Evolutionary conservation across 345 rosid species (phyloP).

Genomic region (Ceriops zippeliana): DNA sequence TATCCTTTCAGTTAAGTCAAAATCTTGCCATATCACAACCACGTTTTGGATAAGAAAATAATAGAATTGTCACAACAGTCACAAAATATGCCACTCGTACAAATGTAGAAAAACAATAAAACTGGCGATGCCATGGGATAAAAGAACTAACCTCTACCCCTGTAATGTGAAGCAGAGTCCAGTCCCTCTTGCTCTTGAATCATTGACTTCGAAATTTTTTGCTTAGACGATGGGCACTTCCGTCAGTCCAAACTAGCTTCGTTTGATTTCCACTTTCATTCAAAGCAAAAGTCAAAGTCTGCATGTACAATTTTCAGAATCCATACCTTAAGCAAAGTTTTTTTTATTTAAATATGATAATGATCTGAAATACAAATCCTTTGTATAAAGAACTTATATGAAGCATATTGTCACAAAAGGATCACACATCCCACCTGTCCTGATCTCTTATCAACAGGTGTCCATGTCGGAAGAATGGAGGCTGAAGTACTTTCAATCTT

Average conservation of each 20-base stretch:
- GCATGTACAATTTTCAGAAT: constrained; percentile 15
- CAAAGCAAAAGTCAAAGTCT: constrained; percentile 58
- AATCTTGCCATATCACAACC: background rate
- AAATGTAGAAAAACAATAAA: background rate
- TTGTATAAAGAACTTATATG: too few relatives aligned
- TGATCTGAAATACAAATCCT: too few relatives aligned
- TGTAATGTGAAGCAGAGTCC: background rate
- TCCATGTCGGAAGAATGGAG: constrained; percentile 42
- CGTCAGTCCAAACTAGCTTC: constrained; percentile 70
- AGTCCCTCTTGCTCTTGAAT: background rate
- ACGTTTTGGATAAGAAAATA: background rate
- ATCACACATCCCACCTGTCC: constrained; percentile 47
- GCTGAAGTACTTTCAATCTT: constrained; percentile 34
- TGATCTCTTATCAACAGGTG: constrained; percentile 74
- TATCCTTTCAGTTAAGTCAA: background rate
- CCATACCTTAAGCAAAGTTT: background rate
- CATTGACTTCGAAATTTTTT: constrained; percentile 28
- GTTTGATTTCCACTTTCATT: constrained; percentile 62
- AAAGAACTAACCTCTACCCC: constrained; percentile 1
- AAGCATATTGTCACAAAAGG: background rate
- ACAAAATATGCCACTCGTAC: background rate
- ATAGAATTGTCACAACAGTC: background rate
- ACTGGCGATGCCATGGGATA: background rate
- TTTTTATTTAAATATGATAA: too few relatives aligned
- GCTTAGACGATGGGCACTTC: constrained; percentile 26